Conservation (phyloP, 257 asterid species). For the Solanum pinnatisectum region DNA sequence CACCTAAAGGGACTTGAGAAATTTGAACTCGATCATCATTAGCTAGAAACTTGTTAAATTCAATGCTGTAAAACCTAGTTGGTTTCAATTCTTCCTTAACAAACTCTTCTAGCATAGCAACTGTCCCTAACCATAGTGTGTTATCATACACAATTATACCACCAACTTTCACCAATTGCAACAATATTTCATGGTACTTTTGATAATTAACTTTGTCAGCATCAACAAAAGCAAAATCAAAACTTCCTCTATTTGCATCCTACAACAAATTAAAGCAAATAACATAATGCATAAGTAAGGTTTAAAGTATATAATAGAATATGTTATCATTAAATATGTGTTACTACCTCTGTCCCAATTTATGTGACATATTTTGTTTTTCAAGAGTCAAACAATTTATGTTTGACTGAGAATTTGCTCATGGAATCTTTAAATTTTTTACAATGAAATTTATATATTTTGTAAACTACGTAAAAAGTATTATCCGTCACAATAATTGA, state of each 20-base stretch:
- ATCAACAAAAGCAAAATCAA: slow-evolving; percentile 29
- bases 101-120: slow-evolving; percentile 26
- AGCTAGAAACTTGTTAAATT: slow-evolving; percentile 34
- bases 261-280: background rate
- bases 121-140: slow-evolving; percentile 29
- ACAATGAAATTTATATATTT: too few relatives aligned
- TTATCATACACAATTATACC: slow-evolving; percentile 25
- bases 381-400: too few relatives aligned
- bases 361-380: too few relatives aligned
- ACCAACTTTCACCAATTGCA: slow-evolving; percentile 22
- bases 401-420: too few relatives aligned
- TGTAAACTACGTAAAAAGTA: too few relatives aligned
- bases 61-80: background rate
- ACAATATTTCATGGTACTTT: slow-evolving; percentile 26
- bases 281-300: background rate
- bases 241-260: slow-evolving; percentile 17
- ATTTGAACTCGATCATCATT: slow-evolving; percentile 32
- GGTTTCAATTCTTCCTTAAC: background rate
- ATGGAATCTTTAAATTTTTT: too few relatives aligned
- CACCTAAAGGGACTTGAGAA: slow-evolving; percentile 43
- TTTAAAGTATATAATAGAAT: background rate
- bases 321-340: background rate
- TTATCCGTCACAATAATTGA: too few relatives aligned
- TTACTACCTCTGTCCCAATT: background rate
- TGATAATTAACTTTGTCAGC: slow-evolving; percentile 27